Evolutionary conservation across 306 rosid genomes (phyloP).

Genomic region (Castanea crenata): DNA sequence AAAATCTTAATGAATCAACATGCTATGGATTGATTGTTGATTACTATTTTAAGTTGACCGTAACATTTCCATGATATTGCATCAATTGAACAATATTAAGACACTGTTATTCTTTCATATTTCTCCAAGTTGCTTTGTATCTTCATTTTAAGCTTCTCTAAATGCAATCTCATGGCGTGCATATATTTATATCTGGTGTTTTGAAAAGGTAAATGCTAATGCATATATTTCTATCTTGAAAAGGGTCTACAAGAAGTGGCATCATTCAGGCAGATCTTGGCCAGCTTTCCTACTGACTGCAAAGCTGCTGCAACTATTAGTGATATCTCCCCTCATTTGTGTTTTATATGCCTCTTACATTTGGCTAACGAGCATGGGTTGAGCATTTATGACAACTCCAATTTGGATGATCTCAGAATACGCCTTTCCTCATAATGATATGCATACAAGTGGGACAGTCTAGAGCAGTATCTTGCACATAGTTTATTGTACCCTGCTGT

Average conservation of each 20-base stretch:
- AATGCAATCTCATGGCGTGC: neutral
- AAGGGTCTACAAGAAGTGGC: constrained; percentile 49
- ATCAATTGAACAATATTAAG: neutral
- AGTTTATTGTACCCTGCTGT: neutral
- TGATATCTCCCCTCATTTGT: constrained; percentile 88
- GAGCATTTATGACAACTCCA: constrained; percentile 55
- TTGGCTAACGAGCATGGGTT: constrained; percentile 89
- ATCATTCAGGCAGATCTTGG: constrained; percentile 70
- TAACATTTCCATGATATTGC: neutral
- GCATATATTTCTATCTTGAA: constrained; percentile 1
- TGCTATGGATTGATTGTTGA: neutral
- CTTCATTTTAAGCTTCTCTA: neutral
- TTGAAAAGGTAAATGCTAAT: constrained; percentile 16
- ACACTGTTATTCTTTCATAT: neutral
- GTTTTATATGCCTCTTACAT: constrained; percentile 94
- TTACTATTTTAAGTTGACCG: neutral
- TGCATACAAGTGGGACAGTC: constrained; percentile 22
- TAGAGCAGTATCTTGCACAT: constrained; percentile 20
- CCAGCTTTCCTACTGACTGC: constrained; percentile 68
- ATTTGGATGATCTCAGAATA: constrained; percentile 71
- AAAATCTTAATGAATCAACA: neutral
- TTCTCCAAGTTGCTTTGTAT: neutral
- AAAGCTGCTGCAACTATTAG: constrained; percentile 59
- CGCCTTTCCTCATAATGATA: constrained; percentile 36
- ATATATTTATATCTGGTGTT: neutral